These are phyloP conservation scores for Leishmania turanica DNA, from an alignment of 208 protist genomes.

Conservation along the genomic window DNA sequence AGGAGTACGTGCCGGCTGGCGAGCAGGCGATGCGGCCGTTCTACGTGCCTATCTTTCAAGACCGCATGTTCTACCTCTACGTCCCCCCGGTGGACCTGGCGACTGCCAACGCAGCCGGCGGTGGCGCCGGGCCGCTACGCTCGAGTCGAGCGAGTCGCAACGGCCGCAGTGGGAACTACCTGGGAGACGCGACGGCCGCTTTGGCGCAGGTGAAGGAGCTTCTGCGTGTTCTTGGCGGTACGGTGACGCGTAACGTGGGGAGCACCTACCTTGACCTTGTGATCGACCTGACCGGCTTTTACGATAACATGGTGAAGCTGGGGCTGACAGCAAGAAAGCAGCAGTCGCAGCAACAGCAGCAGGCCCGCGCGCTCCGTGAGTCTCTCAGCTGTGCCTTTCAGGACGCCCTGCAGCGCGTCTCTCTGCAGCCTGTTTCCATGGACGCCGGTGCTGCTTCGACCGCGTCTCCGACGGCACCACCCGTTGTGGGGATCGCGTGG, in stretches of 20 bases:
- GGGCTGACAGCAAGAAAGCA: slow-evolving; percentile 5
- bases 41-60: slow-evolving; percentile 62
- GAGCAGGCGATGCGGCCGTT: slow-evolving; percentile 49
- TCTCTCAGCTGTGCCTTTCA: slow-evolving; percentile 46
- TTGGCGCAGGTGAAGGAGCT: slow-evolving; percentile 55
- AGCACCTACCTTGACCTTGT: slow-evolving; percentile 50
- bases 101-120: not conserved
- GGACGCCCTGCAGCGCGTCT: slow-evolving; percentile 35
- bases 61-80: slow-evolving; percentile 51
- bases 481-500: slow-evolving; percentile 60
- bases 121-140: not conserved
- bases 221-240: slow-evolving; percentile 65
- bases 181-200: slow-evolving; percentile 33
- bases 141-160: not conserved
- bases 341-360: slow-evolving; percentile 11
- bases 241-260: slow-evolving; percentile 46
- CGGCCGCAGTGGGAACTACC: not conserved
- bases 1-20: slow-evolving; percentile 42
- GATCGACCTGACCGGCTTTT: slow-evolving; percentile 54
- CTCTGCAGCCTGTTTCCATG: slow-evolving; percentile 7
- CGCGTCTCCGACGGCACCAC: slow-evolving; percentile 2
- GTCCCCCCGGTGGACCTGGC: slow-evolving; percentile 25
- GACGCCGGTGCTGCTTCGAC: not conserved
- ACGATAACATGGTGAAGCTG: slow-evolving; percentile 19
- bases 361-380: slow-evolving; percentile 16